A percentile compares a stretch with the other conserved stretches of the same genome.
Conservation (phyloP, 2,329 filamentous ascomycete species). For the Grosmannia serpens region DNA sequence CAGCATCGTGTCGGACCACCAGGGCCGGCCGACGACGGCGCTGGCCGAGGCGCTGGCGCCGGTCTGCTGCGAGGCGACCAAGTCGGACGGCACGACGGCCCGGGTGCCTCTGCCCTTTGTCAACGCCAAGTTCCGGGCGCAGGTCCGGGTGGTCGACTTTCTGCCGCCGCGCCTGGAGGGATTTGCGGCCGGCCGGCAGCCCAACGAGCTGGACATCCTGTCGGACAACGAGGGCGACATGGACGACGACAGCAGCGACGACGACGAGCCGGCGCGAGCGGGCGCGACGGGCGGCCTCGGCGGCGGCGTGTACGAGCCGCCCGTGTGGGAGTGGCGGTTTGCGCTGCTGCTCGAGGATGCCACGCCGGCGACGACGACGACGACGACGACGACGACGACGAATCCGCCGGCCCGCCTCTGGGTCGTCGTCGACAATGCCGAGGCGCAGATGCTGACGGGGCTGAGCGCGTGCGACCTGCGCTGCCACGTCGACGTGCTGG, state of each 20-base stretch:
- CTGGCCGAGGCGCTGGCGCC: constrained; percentile 30
- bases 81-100: constrained; percentile 24
- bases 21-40: constrained; percentile 21
- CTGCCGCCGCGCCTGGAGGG: constrained; percentile 57
- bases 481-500: constrained; percentile 34
- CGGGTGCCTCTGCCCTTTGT: constrained; percentile 53
- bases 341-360: constrained; percentile 67
- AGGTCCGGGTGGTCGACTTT: constrained; percentile 74
- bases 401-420: constrained; percentile 42
- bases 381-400: constrained; percentile 22
- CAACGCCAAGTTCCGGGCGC: constrained; percentile 57
- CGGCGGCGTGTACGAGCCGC: neutral
- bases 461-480: constrained; percentile 45
- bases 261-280: constrained; percentile 16
- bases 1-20: constrained; percentile 33
- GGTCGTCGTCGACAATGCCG: constrained; percentile 52
- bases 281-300: constrained; percentile 15
- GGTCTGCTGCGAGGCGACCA: constrained; percentile 14
- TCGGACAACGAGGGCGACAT: constrained; percentile 28
- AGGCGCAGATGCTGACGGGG: constrained; percentile 35
- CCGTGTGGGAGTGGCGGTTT: constrained; percentile 77
- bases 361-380: constrained; percentile 23
- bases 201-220: constrained; percentile 36
- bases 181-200: constrained; percentile 46
- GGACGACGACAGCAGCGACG: constrained; percentile 16